phyloP scores from a whole-genome alignment of 352 stramenopile genomes.

The Globisporangium cylindrosporum region DNA sequence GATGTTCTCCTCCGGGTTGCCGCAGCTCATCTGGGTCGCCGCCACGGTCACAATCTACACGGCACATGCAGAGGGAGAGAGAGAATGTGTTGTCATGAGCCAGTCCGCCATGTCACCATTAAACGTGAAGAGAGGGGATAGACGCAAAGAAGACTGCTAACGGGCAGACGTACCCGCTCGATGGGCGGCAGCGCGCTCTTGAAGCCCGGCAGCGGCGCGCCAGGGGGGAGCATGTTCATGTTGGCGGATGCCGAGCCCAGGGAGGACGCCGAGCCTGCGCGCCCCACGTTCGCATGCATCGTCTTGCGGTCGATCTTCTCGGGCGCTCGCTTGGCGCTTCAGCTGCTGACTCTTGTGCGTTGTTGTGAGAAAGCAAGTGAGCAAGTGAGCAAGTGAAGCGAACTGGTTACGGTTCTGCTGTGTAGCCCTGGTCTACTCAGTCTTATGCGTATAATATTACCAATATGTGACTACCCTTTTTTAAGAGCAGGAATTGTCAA shows the following conservation, averaged over 20 bases:
- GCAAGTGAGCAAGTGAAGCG: not conserved
- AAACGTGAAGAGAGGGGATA: not conserved
- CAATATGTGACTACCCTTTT: too few species aligned
- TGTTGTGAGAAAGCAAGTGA: not conserved
- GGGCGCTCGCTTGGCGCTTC: not conserved
- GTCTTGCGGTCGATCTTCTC: not conserved
- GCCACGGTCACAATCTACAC: conserved; percentile 79
- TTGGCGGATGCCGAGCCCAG: conserved; percentile 23
- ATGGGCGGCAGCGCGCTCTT: conserved; percentile 49
- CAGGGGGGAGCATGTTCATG: conserved; percentile 20
- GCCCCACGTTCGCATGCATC: conserved; percentile 34
- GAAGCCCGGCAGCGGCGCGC: conserved; percentile 25
- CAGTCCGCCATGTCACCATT: not conserved
- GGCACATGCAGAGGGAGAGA: not conserved
- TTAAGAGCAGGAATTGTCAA: too few species aligned
- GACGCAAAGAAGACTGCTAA: not conserved
- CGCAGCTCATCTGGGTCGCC: conserved; percentile 86
- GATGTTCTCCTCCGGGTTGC: conserved; percentile 87
- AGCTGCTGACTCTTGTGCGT: not conserved
- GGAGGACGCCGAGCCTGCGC: conserved; percentile 30
- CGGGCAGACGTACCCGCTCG: conserved; percentile 38
- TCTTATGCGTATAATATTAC: too few species aligned
- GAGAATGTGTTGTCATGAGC: not conserved
- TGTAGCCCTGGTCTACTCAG: too few species aligned
- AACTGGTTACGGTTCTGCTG: not conserved